Evolutionary conservation across 2,329 filamentous ascomycete genomes (phyloP), one percentile per base, ranked within the genome.

Genomic region (Aspergillus udagawae): DNA sequence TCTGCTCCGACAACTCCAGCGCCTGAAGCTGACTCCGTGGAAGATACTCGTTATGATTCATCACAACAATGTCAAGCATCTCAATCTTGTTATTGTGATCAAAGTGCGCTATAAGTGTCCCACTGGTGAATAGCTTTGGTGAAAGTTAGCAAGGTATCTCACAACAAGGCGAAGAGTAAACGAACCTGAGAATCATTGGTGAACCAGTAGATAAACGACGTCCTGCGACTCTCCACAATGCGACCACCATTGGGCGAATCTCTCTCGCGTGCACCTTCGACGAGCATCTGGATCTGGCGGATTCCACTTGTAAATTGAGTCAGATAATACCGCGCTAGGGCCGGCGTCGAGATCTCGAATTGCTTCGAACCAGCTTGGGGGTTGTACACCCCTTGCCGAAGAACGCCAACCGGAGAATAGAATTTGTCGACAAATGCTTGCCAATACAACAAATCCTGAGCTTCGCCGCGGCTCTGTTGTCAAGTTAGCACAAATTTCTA

Each of bases 201-300:
- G 68, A 93, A 97, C 84, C 90, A 95, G 71, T 96, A 95, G 4
- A 94, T 88, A 56, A 97, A 85, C 67, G 86, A 94, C 27, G 91
- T 86, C 66, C 86, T 89, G 25, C 79, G 78, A 68, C 90, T 91
- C 65, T 91, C 88, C 23, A 97, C 87, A 64, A 87, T 87, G 66
- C 89, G 86, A 49, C 85, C 85, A 50, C 87, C 86, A 56, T 83
- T 84, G 1, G 82, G 79, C 38, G 89, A 72, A 48, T 79, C 75
- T 41, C 76, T 80, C 63, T 88, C 85, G 28, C 76, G 78, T 17
- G 83, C 77, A 41, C 85, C 87, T 65, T 96, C 92, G 66, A 96
- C 83, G 23, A 92, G 85, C 70, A 97, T 83, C 71, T 96, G 91
- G 65, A 97, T 90, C 54, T 87, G 90, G 65, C 85, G 88, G 55